Evolutionary conservation across 108 stramenopile species (phyloP).

Genomic region (Cylindrotheca fusiformis): DNA sequence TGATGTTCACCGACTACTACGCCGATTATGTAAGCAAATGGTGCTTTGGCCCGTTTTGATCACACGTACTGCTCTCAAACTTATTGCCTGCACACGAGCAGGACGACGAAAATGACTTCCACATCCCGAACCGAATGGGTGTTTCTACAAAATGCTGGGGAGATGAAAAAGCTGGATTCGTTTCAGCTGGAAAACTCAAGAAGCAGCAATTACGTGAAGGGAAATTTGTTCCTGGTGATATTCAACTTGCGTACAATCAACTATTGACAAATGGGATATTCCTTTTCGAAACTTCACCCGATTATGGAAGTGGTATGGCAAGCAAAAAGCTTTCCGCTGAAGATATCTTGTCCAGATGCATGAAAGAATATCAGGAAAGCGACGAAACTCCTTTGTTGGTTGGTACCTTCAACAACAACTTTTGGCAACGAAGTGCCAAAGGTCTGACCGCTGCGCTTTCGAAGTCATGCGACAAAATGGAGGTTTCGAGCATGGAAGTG

Average conservation of each 20-base stretch:
- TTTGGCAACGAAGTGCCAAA: conserved; percentile 26
- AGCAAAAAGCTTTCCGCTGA: conserved; percentile 47
- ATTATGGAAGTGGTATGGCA: conserved; percentile 40
- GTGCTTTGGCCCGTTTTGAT: conserved; percentile 3
- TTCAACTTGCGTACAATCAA: conserved; percentile 69
- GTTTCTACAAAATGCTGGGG: conserved; percentile 72
- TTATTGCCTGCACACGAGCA: no score
- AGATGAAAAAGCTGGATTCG: conserved; percentile 56
- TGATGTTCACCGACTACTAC: conserved; percentile 52
- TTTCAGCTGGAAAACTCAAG: conserved; percentile 55
- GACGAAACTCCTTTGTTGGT: conserved; percentile 18
- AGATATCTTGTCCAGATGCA: conserved; percentile 45
- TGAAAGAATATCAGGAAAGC: conserved; percentile 29
- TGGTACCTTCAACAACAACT: conserved; percentile 16
- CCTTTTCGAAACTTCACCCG: conserved; percentile 74
- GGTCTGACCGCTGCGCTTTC: conserved; percentile 37
- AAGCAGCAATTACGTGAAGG: conserved; percentile 66
- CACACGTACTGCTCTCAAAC: no score
- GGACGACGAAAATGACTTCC: conserved; percentile 82
- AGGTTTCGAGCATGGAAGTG: conserved; percentile 44
- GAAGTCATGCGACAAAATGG: conserved; percentile 49
- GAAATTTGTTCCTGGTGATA: conserved; percentile 63
- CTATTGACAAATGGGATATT: conserved; percentile 60
- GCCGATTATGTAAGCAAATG: conserved; percentile 35
- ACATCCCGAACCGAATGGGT: conserved; percentile 85